A percentile compares a stretch with the other conserved stretches of the same genome.
Evolutionary conservation across 2,329 filamentous ascomycete genomes (phyloP).

Genomic region (Alternaria arbusti): DNA sequence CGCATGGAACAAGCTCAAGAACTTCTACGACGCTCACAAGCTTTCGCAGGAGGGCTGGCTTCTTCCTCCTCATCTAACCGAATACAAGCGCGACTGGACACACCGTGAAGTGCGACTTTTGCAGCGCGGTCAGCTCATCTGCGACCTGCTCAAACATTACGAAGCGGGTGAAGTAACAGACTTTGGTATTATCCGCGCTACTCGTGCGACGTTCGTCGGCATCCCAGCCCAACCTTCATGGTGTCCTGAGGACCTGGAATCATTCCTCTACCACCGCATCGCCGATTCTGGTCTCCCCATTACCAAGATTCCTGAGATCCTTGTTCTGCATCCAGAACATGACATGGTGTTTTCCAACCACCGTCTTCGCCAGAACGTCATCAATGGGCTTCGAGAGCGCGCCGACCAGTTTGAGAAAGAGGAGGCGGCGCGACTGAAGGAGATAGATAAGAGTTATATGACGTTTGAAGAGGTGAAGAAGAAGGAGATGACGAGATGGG

Average conservation of each 20-base stretch:
- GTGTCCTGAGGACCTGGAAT: slow-evolving; percentile 7
- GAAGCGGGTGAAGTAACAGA: slow-evolving; percentile 11
- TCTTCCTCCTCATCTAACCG: neutral
- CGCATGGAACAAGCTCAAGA: slow-evolving; percentile 1
- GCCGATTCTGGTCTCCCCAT: slow-evolving; percentile 4
- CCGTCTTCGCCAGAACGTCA: neutral
- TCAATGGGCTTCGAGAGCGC: neutral
- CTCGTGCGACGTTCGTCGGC: slow-evolving; percentile 16
- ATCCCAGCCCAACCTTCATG: slow-evolving; percentile 7
- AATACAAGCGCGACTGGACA: slow-evolving; percentile 20
- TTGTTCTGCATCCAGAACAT: slow-evolving; percentile 17
- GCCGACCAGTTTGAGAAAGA: slow-evolving; percentile 9
- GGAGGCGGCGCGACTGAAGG: slow-evolving; percentile 9
- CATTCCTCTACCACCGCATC: slow-evolving; percentile 17
- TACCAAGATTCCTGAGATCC: slow-evolving; percentile 10
- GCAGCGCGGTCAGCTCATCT: slow-evolving; percentile 11
- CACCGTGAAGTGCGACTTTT: slow-evolving; percentile 16
- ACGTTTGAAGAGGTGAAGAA: slow-evolving; percentile 4
- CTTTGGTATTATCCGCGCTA: slow-evolving; percentile 15
- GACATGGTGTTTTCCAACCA: slow-evolving; percentile 1
- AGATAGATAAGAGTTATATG: neutral
- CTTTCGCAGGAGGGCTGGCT: neutral
- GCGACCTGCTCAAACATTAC: slow-evolving; percentile 2
- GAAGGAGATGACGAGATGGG: slow-evolving; percentile 8
- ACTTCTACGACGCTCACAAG: slow-evolving; percentile 15